A percentile compares a stretch with the other conserved stretches of the same genome.
These are phyloP conservation scores for Warburgia ugandensis DNA, from an alignment of 164 flowering plant genomes.

Conservation along the genomic window DNA sequence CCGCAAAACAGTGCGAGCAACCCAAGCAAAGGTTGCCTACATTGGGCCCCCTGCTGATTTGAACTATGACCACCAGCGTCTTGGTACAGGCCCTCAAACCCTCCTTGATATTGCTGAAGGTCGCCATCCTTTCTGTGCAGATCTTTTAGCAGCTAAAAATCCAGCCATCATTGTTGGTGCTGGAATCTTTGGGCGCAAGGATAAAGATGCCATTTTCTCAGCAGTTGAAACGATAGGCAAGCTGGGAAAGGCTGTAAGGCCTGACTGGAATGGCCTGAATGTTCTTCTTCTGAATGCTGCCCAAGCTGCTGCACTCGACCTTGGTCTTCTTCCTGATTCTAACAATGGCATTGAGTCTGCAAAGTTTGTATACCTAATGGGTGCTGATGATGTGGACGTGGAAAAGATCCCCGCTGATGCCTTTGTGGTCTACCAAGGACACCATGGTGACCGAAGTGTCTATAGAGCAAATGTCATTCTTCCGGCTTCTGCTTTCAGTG, in stretches of 20 bases:
- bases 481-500: conserved; percentile 86
- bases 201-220: conserved; percentile 68
- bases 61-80: conserved; percentile 80
- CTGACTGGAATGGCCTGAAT: conserved; percentile 95
- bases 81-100: conserved; percentile 81
- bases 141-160: conserved; percentile 66
- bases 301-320: conserved; percentile 95
- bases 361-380: conserved; percentile 84
- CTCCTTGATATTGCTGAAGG: conserved; percentile 81
- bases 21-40: conserved; percentile 89
- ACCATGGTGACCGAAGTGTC: conserved; percentile 83
- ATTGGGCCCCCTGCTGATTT: conserved; percentile 82
- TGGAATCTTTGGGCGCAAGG: conserved; percentile 73
- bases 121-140: conserved; percentile 66
- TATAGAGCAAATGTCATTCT: conserved; percentile 92
- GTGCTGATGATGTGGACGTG: conserved; percentile 85
- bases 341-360: conserved; percentile 56
- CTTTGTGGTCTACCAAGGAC: conserved; percentile 97
- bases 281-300: conserved; percentile 84
- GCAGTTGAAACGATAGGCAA: conserved; percentile 66
- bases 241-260: conserved; percentile 47
- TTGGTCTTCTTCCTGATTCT: conserved; percentile 85
- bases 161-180: conserved; percentile 93
- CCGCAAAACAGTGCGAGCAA: conserved; percentile 71
- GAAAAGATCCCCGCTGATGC: conserved; percentile 78